Base-by-base conservation (phyloP, 495 filamentous ascomycete species). In the Saxispiralis lemnorum region DNA sequence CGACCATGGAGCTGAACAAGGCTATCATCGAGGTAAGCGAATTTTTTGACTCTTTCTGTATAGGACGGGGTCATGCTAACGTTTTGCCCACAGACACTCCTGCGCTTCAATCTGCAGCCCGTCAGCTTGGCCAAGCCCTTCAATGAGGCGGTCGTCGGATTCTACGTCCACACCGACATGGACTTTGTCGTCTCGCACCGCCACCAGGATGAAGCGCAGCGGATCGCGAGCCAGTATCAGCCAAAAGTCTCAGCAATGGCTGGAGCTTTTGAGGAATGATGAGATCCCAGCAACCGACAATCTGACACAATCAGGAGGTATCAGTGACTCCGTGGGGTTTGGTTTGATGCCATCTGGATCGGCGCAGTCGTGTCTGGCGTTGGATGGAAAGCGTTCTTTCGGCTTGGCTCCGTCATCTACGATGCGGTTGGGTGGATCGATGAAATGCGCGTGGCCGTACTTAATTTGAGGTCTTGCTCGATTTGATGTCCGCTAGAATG, bases 1-100 rank as follows among this genome's bases (percentile, higher is more conserved):
- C 55, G 35, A 41, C 38, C 32, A 49, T 57, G 45, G 55, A 57
- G 44, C 31, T 57, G 38, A 55, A 55, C 34, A 57, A 57, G 47
- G 48, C 45, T 12, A 37, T 55, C 1, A 46, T 52, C 19, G 52
- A 55, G 48, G 51, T 54, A 33, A 42, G 43, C 20, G 21, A n/a
- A n/a, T n/a, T n/a, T n/a, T n/a, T n/a, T n/a, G n/a, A n/a, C n/a
- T n/a, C n/a, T 17, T 21, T 33, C 9, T 33, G 31, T n/a, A 33
- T 33, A n/a, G n/a, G n/a, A 7, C 9, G n/a, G 37, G 19, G 9
- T n/a, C n/a, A 7, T n/a, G 31, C n/a, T 33, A 33, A 33, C 34
- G 13, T 4, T 43, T 13, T 19, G 1, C 12, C 7, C 17, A 12
- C 45, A 55, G 53, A 56, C 44, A 5, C 35, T 56, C 33, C 40